Evolutionary conservation across 805 yeast species (phyloP).

Genomic region (Candida nemodendra): DNA sequence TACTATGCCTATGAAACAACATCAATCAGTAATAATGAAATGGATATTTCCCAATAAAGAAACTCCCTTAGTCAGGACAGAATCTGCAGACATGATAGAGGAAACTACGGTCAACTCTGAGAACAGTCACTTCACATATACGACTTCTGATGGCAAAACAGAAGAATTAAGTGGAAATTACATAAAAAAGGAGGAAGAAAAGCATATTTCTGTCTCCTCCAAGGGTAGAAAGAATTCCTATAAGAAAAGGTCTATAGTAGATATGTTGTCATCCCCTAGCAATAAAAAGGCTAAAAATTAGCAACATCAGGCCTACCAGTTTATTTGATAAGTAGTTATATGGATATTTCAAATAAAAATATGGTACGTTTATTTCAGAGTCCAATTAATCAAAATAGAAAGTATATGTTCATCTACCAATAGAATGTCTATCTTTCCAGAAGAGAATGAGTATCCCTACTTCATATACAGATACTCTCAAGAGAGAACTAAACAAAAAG

Average conservation of each 20-base stretch:
- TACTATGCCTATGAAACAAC: constrained; percentile 23
- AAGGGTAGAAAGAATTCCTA: background rate
- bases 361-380: too few relatives aligned
- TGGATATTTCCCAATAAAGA: constrained; percentile 4
- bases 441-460: constrained; percentile 35
- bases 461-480: constrained; percentile 40
- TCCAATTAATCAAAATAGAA: too few relatives aligned
- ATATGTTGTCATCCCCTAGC: constrained; percentile 1
- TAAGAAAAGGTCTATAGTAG: constrained; percentile 1
- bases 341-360: too few relatives aligned
- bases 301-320: background rate
- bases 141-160: background rate
- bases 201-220: background rate
- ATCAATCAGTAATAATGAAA: constrained; percentile 1
- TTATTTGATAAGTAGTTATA: too few relatives aligned
- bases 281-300: background rate
- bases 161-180: background rate
- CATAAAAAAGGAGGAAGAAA: background rate
- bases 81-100: constrained; percentile 1
- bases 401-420: too few relatives aligned
- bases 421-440: constrained; percentile 25
- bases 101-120: too few relatives aligned
- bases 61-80: background rate
- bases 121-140: too few relatives aligned
- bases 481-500: constrained; percentile 40